A percentile compares a stretch with the other conserved stretches of the same genome.
These are phyloP conservation scores for Mikania micrantha DNA, from an alignment of 129 eudicot genomes.

Conservation along the genomic window DNA sequence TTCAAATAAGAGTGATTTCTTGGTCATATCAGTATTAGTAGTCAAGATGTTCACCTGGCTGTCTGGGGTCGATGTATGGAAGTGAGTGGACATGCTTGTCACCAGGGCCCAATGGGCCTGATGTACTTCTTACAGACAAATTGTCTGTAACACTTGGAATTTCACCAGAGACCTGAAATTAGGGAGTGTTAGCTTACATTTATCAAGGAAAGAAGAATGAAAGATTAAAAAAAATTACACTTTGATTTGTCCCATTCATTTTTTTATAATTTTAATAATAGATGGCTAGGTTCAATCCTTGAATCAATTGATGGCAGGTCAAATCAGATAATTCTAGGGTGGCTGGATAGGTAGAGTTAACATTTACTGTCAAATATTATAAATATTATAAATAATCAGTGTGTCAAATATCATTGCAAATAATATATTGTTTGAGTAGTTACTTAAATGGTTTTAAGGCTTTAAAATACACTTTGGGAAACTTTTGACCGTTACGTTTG, in stretches of 20 bases:
- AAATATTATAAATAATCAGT: not conserved
- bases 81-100: conserved; percentile 69
- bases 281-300: not conserved
- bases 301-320: not conserved
- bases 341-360: not conserved
- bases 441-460: not conserved
- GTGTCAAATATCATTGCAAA: not conserved
- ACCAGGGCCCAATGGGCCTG: conserved; percentile 81
- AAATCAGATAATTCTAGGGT: not conserved
- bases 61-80: conserved; percentile 78
- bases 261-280: not conserved
- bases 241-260: not conserved
- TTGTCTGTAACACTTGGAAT: conserved; percentile 71
- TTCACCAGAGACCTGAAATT: conserved; percentile 71
- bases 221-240: not conserved
- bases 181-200: not conserved
- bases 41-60: conserved; percentile 48
- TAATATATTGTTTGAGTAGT: not conserved
- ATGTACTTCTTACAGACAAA: conserved; percentile 71
- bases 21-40: not conserved
- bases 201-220: not conserved
- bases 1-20: not conserved
- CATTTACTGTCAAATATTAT: not conserved
- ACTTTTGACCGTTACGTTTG: not conserved
- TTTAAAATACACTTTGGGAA: not conserved